A percentile compares a stretch with the other conserved stretches of the same genome.
Evolutionary conservation across 1,139 yeast genomes (phyloP).

Genomic region (Spathaspora sp.): DNA sequence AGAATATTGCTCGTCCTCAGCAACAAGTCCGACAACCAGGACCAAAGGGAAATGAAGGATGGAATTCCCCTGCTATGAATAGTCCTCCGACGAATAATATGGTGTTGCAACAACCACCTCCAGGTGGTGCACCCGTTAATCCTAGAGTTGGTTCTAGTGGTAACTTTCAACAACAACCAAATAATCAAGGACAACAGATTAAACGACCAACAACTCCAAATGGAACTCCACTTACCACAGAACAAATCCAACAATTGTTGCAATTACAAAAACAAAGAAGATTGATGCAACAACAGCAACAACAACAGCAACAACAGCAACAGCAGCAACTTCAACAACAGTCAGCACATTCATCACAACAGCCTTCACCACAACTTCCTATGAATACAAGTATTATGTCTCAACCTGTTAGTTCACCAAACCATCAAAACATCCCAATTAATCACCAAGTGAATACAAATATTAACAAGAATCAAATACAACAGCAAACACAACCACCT

Average conservation of each 20-base stretch:
- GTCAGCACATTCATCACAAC: slow-evolving; percentile 1
- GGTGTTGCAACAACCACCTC: not conserved
- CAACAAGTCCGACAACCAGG: slow-evolving; percentile 2
- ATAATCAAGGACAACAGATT: slow-evolving; percentile 8
- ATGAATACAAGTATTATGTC: slow-evolving; percentile 1
- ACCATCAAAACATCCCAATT: slow-evolving; percentile 2
- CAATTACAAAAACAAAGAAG: slow-evolving; percentile 54
- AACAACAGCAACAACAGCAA: slow-evolving; percentile 11
- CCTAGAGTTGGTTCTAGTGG: not conserved
- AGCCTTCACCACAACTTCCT: not conserved
- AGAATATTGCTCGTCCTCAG: not conserved
- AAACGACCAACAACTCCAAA: slow-evolving; percentile 48
- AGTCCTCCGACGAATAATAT: slow-evolving; percentile 6
- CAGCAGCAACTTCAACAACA: slow-evolving; percentile 10
- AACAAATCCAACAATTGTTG: slow-evolving; percentile 53
- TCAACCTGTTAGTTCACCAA: slow-evolving; percentile 8
- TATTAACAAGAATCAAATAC: slow-evolving; percentile 7
- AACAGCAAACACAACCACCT: slow-evolving; percentile 13
- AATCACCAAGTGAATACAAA: slow-evolving; percentile 7
- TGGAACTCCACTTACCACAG: slow-evolving; percentile 55
- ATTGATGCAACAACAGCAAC: slow-evolving; percentile 38
- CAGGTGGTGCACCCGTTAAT: not conserved
- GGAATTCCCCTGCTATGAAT: slow-evolving; percentile 3
- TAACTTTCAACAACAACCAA: slow-evolving; percentile 3
- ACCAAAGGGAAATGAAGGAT: slow-evolving; percentile 2